Conservation (phyloP, 2,329 filamentous ascomycete species). For the Bipolaris zeicola region DNA sequence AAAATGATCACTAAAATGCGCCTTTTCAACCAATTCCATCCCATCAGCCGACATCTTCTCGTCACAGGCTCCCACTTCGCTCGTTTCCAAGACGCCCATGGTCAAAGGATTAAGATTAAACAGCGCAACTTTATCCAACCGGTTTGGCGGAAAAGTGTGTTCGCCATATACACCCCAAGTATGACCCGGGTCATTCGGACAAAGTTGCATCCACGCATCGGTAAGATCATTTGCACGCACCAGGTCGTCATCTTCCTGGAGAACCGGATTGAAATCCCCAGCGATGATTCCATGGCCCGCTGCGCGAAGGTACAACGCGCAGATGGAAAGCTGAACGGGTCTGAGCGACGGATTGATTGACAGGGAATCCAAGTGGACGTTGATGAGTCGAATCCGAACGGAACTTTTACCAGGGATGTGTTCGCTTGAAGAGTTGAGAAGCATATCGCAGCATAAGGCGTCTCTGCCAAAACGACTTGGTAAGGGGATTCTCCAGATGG, state of each 20-base stretch:
- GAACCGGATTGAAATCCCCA: slow-evolving; percentile 9
- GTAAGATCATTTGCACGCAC: neutral
- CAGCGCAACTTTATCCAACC: slow-evolving; percentile 8
- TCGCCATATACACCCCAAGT: slow-evolving; percentile 9
- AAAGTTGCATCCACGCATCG: slow-evolving; percentile 5
- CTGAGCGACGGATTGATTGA: slow-evolving; percentile 11
- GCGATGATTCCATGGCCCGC: neutral
- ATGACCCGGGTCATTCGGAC: neutral
- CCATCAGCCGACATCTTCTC: neutral
- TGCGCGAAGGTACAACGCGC: neutral
- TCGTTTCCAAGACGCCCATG: slow-evolving; percentile 6
- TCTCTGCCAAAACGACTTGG: slow-evolving; percentile 10
- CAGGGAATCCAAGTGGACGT: slow-evolving; percentile 8
- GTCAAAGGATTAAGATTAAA: neutral
- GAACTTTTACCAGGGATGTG: neutral
- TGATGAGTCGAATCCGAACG: slow-evolving; percentile 1
- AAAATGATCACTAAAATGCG: slow-evolving; percentile 11
- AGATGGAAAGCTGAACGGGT: slow-evolving; percentile 1
- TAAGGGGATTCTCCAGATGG: slow-evolving; percentile 3
- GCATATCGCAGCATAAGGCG: slow-evolving; percentile 7
- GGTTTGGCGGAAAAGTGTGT: slow-evolving; percentile 3
- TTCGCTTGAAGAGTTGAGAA: slow-evolving; percentile 3
- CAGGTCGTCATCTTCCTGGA: slow-evolving; percentile 7
- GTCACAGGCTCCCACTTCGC: neutral
- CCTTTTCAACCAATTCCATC: neutral